Percentiles rank a stretch among this genome's conserved stretches.
phyloP scores from a whole-genome alignment of 2,329 filamentous ascomycete genomes.

The Diaporthe sp. region DNA sequence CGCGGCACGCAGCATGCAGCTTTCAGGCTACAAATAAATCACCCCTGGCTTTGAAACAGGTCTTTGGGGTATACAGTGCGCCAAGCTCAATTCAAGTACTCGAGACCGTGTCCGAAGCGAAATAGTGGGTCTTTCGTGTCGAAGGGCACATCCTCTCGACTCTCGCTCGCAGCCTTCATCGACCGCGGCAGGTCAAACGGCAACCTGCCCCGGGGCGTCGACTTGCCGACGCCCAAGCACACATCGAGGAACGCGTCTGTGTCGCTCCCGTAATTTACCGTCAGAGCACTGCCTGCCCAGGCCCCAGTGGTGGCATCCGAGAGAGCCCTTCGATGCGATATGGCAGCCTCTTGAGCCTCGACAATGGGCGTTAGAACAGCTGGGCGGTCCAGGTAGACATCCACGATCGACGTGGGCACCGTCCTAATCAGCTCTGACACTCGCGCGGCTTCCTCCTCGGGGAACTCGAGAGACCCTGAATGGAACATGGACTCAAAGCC shows the following conservation, averaged over 20 bases:
- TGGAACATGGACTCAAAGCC: constrained; percentile 56
- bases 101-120: constrained; percentile 43
- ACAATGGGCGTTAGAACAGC: constrained; percentile 57
- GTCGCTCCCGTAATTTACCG: constrained; percentile 55
- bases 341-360: constrained; percentile 41
- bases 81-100: constrained; percentile 33
- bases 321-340: no score
- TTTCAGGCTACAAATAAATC: background rate
- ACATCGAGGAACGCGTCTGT: constrained; percentile 58
- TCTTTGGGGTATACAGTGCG: background rate
- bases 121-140: constrained; percentile 44
- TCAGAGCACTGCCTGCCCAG: constrained; percentile 49
- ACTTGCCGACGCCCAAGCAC: constrained; percentile 50
- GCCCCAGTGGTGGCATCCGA: background rate
- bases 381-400: constrained; percentile 58
- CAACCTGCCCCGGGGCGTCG: constrained; percentile 53
- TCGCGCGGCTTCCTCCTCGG: constrained; percentile 51
- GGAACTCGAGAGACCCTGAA: constrained; percentile 55
- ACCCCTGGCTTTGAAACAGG: background rate
- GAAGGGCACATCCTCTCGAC: constrained; percentile 45
- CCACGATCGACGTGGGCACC: constrained; percentile 55
- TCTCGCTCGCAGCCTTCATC: constrained; percentile 52
- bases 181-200: constrained; percentile 60
- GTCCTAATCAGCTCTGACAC: constrained; percentile 53
- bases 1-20: background rate